Evolutionary conservation across 805 yeast species (phyloP).

Genomic region (Candida quercuum): DNA sequence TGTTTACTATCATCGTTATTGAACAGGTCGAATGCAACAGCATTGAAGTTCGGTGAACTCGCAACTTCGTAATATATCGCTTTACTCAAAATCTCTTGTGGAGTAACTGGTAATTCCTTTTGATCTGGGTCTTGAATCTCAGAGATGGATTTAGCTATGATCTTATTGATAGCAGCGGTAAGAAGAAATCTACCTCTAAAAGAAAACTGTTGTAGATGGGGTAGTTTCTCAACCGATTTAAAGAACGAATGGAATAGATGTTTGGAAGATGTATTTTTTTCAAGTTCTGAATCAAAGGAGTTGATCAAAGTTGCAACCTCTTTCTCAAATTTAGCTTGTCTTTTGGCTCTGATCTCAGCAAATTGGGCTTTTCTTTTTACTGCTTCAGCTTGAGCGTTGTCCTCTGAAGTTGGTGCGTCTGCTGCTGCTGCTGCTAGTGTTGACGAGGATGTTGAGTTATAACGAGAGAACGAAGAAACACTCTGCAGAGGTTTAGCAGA

Average conservation of each 20-base stretch:
- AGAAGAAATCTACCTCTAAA: slow-evolving; percentile 1
- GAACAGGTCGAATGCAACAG: slow-evolving; percentile 11
- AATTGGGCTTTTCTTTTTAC: background rate
- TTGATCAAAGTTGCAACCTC: background rate
- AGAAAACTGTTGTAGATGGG: slow-evolving; percentile 1
- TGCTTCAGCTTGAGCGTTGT: background rate
- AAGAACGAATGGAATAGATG: slow-evolving; percentile 5
- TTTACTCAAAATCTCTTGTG: slow-evolving; percentile 17
- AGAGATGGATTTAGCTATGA: slow-evolving; percentile 11
- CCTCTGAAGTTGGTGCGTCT: too few species aligned
- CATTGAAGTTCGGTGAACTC: slow-evolving; percentile 6
- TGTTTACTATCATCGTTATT: slow-evolving; percentile 10
- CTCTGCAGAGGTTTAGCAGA: too few species aligned
- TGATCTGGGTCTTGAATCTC: slow-evolving; percentile 13
- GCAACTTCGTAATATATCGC: slow-evolving; percentile 15
- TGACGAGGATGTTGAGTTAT: too few species aligned
- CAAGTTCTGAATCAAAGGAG: background rate
- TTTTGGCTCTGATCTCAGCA: background rate
- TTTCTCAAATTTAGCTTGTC: background rate
- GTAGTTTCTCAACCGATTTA: slow-evolving; percentile 1
- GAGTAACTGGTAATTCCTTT: slow-evolving; percentile 13
- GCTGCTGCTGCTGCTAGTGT: too few species aligned
- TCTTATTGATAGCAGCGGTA: background rate
- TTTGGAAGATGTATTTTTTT: slow-evolving; percentile 3
- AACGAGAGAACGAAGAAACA: too few species aligned